Conservation (phyloP, 768 basidiomycete genomes). For the Termitomyces sp. region DNA sequence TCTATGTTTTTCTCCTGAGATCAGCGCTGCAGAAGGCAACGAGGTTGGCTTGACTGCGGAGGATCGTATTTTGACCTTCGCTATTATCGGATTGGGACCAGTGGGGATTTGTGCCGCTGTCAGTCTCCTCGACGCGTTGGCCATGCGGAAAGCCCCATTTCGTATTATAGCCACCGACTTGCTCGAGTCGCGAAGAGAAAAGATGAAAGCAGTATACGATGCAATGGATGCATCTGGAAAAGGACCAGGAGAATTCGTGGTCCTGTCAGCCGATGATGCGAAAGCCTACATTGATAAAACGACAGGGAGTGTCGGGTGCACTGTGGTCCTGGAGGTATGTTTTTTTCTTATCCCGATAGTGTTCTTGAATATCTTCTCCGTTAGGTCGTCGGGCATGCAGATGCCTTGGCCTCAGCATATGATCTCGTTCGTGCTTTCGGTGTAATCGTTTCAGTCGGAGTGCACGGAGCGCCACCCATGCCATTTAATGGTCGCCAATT, state of each 20-base stretch:
- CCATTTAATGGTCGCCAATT: constrained; percentile 57
- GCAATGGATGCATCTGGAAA: constrained; percentile 45
- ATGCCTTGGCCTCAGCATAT: constrained; percentile 63
- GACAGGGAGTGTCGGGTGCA: constrained; percentile 61
- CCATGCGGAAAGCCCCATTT: constrained; percentile 43
- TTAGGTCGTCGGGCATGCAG: constrained; percentile 70
- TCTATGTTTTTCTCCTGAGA: constrained; percentile 32
- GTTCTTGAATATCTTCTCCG: background rate
- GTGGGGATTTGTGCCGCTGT: constrained; percentile 73
- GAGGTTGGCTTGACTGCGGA: constrained; percentile 36
- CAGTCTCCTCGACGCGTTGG: constrained; percentile 61
- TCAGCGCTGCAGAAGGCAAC: constrained; percentile 22
- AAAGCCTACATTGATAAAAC: constrained; percentile 47
- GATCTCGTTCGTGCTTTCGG: constrained; percentile 76
- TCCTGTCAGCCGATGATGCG: constrained; percentile 50
- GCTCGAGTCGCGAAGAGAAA: constrained; percentile 52
- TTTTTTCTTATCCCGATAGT: background rate
- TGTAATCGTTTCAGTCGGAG: constrained; percentile 72
- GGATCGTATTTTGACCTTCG: constrained; percentile 58
- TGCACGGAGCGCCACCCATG: constrained; percentile 53
- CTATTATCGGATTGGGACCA: constrained; percentile 73
- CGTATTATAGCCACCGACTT: constrained; percentile 67
- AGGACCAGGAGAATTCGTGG: constrained; percentile 47
- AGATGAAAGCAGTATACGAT: constrained; percentile 57
- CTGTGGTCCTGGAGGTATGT: constrained; percentile 65